Conservation (phyloP, 139 green algal species). For the Coelastrella sp. region DNA sequence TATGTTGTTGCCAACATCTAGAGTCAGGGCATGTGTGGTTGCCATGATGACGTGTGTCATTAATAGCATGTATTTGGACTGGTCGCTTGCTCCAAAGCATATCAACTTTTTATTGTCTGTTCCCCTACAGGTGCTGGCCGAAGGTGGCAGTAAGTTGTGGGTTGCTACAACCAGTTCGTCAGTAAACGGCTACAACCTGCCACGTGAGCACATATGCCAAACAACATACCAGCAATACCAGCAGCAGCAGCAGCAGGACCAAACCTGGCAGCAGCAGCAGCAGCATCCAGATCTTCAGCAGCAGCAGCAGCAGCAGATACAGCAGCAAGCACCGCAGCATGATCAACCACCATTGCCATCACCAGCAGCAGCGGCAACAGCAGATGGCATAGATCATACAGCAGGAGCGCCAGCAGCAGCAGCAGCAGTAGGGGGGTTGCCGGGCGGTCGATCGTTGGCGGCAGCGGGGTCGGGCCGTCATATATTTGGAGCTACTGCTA, state of each 20-base stretch:
- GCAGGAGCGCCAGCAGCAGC: background rate
- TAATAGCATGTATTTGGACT: too few relatives aligned
- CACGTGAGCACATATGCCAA: background rate
- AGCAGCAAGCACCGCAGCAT: background rate
- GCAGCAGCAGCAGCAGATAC: background rate
- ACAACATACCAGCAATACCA: constrained; percentile 19
- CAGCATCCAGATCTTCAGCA: background rate
- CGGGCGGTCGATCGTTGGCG: background rate
- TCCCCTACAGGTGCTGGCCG: constrained; percentile 19
- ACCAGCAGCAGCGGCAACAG: background rate
- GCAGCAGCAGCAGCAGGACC: constrained; percentile 30
- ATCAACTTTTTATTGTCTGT: background rate
- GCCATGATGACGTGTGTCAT: too few relatives aligned
- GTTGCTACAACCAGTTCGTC: constrained; percentile 20
- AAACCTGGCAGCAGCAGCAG: background rate
- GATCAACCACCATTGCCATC: background rate
- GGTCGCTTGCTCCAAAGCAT: too few relatives aligned
- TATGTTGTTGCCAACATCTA: too few relatives aligned
- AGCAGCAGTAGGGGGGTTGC: background rate
- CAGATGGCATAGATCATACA: background rate
- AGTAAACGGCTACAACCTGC: constrained; percentile 27
- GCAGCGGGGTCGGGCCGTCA: background rate
- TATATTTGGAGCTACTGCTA: constrained; percentile 11
- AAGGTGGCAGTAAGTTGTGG: constrained; percentile 27
- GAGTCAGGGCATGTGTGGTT: too few relatives aligned